Percentiles rank a stretch among this genome's conserved stretches.
phyloP scores from a whole-genome alignment of 495 filamentous ascomycete species.

The Pyrenopolyporus hunteri region DNA sequence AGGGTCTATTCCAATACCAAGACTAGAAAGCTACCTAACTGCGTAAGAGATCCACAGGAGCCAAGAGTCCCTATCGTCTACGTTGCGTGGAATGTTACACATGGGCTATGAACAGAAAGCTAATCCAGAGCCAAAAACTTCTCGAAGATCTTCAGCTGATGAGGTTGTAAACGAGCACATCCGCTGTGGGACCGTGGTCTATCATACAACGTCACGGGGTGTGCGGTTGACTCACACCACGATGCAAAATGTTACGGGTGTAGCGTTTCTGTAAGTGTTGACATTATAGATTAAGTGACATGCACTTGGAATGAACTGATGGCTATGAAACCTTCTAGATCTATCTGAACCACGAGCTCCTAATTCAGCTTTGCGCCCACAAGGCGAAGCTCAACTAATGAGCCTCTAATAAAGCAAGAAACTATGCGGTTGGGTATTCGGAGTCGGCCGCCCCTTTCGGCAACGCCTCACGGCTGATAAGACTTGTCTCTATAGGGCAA shows the following conservation, averaged over 20 bases:
- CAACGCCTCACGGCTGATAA: too few relatives aligned
- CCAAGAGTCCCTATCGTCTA: slow-evolving; percentile 16
- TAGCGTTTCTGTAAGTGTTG: not conserved
- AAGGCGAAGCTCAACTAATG: not conserved
- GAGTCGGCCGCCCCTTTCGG: too few relatives aligned
- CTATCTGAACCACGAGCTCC: not conserved
- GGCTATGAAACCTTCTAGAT: slow-evolving; percentile 20
- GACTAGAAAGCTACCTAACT: slow-evolving; percentile 10
- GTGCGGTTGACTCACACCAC: slow-evolving; percentile 6
- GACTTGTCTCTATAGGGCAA: too few relatives aligned
- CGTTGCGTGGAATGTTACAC: slow-evolving; percentile 16
- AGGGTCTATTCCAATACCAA: slow-evolving; percentile 17
- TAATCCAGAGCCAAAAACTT: not conserved
- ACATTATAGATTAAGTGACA: slow-evolving; percentile 20
- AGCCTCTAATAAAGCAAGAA: not conserved
- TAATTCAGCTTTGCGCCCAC: not conserved
- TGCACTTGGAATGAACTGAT: slow-evolving; percentile 6
- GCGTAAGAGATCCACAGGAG: slow-evolving; percentile 23
- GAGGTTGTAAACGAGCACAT: not conserved
- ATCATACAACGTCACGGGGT: not conserved
- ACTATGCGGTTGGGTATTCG: not conserved
- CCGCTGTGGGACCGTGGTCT: not conserved
- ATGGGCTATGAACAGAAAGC: not conserved
- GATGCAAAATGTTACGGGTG: slow-evolving; percentile 6
- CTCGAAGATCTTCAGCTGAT: not conserved